Evolutionary conservation across 1,284 basidiomycete species (phyloP).

Genomic region (Peniophora sp.): DNA sequence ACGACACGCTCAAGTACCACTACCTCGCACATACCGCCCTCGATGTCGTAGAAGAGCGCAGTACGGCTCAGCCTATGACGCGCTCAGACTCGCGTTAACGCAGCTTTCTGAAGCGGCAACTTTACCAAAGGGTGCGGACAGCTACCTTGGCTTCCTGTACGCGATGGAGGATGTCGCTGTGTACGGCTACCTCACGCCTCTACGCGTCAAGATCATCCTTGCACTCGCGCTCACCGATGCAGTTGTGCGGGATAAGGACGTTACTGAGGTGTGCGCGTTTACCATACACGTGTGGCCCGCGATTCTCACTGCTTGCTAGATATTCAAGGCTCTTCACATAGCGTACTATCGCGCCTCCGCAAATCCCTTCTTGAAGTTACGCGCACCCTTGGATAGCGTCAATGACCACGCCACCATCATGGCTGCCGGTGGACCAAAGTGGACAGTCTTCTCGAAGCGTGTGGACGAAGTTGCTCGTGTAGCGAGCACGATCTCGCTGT

Average conservation of each 20-base stretch:
- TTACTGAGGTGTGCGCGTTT: conserved; percentile 45
- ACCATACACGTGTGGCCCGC: conserved; percentile 1
- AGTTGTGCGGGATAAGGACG: conserved; percentile 67
- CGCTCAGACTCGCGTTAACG: conserved; percentile 5
- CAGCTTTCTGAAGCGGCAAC: conserved; percentile 31
- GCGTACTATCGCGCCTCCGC: conserved; percentile 71
- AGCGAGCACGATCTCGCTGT: conserved; percentile 31
- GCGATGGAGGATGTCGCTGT: conserved; percentile 78
- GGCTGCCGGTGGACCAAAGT: conserved; percentile 53
- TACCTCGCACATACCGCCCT: conserved; percentile 76
- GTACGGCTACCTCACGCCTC: conserved; percentile 76
- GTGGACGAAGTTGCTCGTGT: conserved; percentile 66
- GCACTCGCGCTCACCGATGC: conserved; percentile 70
- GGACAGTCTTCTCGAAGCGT: conserved; percentile 57
- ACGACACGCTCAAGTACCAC: conserved; percentile 73
- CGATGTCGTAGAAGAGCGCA: conserved; percentile 73
- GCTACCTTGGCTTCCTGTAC: conserved; percentile 72
- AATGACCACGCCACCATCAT: conserved; percentile 49
- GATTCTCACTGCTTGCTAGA: conserved; percentile 31
- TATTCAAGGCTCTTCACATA: conserved; percentile 76
- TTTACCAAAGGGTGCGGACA: conserved; percentile 53
- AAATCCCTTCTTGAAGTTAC: conserved; percentile 69
- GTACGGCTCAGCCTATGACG: conserved; percentile 16
- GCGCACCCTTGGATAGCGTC: conserved; percentile 35
- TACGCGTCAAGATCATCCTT: conserved; percentile 74